These are phyloP conservation scores for Phaffomyces opuntiae DNA, from an alignment of 805 yeast species.

Conservation along the genomic window DNA sequence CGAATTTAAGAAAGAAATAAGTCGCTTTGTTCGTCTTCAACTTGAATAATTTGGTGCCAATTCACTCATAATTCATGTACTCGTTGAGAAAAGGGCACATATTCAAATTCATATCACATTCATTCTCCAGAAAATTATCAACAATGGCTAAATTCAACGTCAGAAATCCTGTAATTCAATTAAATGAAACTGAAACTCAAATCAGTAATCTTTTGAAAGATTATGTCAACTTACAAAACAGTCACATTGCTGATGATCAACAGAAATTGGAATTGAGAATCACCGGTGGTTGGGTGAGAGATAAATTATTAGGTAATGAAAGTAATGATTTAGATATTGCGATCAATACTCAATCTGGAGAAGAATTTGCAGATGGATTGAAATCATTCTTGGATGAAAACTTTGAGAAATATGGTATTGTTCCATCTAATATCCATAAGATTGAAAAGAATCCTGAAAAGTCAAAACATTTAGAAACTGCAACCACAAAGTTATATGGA, in stretches of 20 bases:
- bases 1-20: too few species aligned
- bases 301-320: constrained; percentile 72
- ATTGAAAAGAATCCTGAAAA: constrained; percentile 92
- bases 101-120: too few species aligned
- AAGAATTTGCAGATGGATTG: constrained; percentile 68
- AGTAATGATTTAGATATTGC: constrained; percentile 92
- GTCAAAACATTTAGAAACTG: constrained; percentile 93
- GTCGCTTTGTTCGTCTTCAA: too few species aligned
- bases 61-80: neutral
- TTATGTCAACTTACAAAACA: constrained; percentile 23
- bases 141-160: constrained; percentile 1
- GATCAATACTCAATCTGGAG: constrained; percentile 77
- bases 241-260: neutral
- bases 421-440: constrained; percentile 52
- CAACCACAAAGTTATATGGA: constrained; percentile 80
- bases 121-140: neutral
- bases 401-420: constrained; percentile 25
- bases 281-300: constrained; percentile 99
- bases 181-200: constrained; percentile 36
- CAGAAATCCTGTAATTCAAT: constrained; percentile 19
- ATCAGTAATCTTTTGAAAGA: constrained; percentile 35
- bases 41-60: neutral
- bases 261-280: constrained; percentile 55
- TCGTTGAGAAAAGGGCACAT: neutral
- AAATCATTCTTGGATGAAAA: constrained; percentile 39